phyloP scores from a whole-genome alignment of 2,329 filamentous ascomycete species.

The Bisporella sp. region DNA sequence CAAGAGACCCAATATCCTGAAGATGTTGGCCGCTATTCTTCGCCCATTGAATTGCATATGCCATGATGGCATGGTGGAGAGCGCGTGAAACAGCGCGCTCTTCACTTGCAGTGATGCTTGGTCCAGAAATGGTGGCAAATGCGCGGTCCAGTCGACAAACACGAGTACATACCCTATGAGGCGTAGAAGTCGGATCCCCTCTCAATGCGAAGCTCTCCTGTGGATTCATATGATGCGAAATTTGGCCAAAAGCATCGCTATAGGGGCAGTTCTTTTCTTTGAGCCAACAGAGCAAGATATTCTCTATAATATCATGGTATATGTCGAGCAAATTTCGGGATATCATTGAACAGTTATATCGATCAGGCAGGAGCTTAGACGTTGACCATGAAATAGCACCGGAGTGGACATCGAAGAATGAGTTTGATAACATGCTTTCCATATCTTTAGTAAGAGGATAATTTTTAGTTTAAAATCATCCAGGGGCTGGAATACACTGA shows the following conservation, averaged over 20 bases:
- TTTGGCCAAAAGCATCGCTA: slow-evolving; percentile 12
- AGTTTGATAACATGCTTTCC: no score
- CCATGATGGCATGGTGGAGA: slow-evolving; percentile 41
- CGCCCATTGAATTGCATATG: slow-evolving; percentile 46
- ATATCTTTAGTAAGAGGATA: background rate
- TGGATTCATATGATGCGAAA: background rate
- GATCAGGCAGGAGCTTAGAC: background rate
- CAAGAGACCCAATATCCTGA: background rate
- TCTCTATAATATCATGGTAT: slow-evolving; percentile 48
- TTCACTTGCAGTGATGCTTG: slow-evolving; percentile 34
- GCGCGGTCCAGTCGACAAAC: slow-evolving; percentile 40
- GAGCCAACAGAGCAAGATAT: slow-evolving; percentile 46
- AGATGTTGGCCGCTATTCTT: slow-evolving; percentile 29
- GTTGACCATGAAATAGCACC: no score
- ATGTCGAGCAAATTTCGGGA: slow-evolving; percentile 38
- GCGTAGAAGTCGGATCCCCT: slow-evolving; percentile 34
- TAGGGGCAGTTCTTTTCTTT: slow-evolving; percentile 48
- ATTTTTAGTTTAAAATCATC: background rate
- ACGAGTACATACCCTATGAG: slow-evolving; percentile 42
- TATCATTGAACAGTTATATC: slow-evolving; percentile 24
- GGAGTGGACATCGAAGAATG: no score
- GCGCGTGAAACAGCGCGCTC: slow-evolving; percentile 38
- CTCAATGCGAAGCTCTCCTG: slow-evolving; percentile 19
- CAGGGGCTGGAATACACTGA: background rate
- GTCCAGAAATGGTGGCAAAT: slow-evolving; percentile 33